A percentile compares a stretch with the other conserved stretches of the same genome.
These are phyloP conservation scores for Nakazawaea holstii DNA, from an alignment of 805 yeast genomes.

Conservation along the genomic window DNA sequence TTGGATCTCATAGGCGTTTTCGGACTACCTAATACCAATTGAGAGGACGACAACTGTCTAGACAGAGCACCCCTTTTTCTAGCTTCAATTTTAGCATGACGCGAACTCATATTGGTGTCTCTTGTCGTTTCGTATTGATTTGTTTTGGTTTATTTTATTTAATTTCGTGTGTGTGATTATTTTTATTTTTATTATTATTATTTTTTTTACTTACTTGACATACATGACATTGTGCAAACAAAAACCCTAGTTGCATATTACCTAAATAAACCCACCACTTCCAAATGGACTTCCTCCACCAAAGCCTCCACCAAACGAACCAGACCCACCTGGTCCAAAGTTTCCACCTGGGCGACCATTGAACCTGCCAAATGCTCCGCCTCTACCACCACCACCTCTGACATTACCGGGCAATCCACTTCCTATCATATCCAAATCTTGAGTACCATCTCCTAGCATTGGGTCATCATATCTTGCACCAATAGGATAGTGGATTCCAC, in stretches of 20 bases:
- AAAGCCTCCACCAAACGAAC: conserved; percentile 14
- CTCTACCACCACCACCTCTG: conserved; percentile 3
- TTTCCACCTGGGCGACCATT: conserved; percentile 3
- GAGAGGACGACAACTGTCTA: conserved; percentile 20
- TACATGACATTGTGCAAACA: background rate
- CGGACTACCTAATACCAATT: conserved; percentile 20
- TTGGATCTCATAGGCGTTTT: conserved; percentile 3
- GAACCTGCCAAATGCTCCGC: background rate
- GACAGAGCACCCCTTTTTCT: conserved; percentile 26
- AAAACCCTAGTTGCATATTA: background rate
- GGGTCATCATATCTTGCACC: conserved; percentile 55
- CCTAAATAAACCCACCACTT: conserved; percentile 3
- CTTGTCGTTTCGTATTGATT: background rate
- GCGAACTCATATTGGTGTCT: conserved; percentile 3
- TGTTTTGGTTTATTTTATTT: background rate
- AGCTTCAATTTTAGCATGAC: conserved; percentile 14
- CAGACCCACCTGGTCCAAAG: conserved; percentile 6
- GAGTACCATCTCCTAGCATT: conserved; percentile 36
- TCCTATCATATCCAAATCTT: conserved; percentile 37
- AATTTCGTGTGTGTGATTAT: background rate
- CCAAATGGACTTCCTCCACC: conserved; percentile 2
- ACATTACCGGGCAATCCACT: conserved; percentile 39
- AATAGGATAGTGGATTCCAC: conserved; percentile 26
- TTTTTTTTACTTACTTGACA: background rate
- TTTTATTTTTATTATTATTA: background rate